A percentile compares a stretch with the other conserved stretches of the same genome.
Evolutionary conservation across 805 yeast species (phyloP).

Genomic region (Candida ficus): DNA sequence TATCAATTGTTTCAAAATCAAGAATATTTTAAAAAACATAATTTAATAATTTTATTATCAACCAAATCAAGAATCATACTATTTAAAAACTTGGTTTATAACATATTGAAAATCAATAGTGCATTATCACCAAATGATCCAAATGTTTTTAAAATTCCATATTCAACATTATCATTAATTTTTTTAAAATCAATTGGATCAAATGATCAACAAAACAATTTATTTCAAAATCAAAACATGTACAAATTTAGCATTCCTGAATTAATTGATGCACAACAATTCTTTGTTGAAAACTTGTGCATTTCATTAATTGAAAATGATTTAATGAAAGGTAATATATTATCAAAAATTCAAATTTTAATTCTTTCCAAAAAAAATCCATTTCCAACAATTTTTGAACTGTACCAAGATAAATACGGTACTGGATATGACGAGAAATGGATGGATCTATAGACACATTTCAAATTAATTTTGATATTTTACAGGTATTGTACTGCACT

Average conservation of each 20-base stretch:
- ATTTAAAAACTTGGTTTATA: conserved; percentile 36
- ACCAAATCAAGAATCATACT: conserved; percentile 42
- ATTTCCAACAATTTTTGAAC: conserved; percentile 31
- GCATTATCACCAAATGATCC: conserved; percentile 3
- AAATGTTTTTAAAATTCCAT: conserved; percentile 6
- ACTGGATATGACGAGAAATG: conserved; percentile 10
- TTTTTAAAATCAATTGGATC: conserved; percentile 17
- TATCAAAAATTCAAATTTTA: conserved; percentile 34
- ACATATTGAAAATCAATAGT: conserved; percentile 14
- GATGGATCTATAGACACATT: conserved; percentile 19
- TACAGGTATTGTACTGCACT: too few species aligned
- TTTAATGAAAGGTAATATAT: conserved; percentile 46
- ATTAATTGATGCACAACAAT: conserved; percentile 25
- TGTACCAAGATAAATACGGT: conserved; percentile 17
- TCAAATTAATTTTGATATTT: too few species aligned
- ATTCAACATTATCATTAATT: conserved; percentile 19
- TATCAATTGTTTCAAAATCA: conserved; percentile 30
- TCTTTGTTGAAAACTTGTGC: conserved; percentile 44
- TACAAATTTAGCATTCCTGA: conserved; percentile 22
- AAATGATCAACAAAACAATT: conserved; percentile 17
- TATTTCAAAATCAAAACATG: conserved; percentile 12
- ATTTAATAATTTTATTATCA: conserved; percentile 37
- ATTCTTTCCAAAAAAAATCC: conserved; percentile 39
- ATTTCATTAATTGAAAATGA: conserved; percentile 49
- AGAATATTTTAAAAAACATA: conserved; percentile 32